Evolutionary conservation across 176 grass and related monocot species (phyloP), one percentile per base, ranked within the genome.

Genomic region (Musa beccarii): DNA sequence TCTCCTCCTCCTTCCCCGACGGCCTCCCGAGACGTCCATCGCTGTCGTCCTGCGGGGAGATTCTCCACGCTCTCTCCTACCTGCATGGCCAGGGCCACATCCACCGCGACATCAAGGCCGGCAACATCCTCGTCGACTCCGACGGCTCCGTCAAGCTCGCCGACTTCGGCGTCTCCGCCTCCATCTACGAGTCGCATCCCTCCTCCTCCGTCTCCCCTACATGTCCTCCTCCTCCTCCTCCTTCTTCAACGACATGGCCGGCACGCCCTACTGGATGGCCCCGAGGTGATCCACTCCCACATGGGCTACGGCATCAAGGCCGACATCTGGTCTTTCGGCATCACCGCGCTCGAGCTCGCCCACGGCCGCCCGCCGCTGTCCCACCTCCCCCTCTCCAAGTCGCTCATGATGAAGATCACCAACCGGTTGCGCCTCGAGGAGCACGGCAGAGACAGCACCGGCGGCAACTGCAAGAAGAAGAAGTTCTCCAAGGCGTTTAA

Each of bases 261-360:
- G 92, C 11, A 96, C 92, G 76, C 89, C 92, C 14, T 96, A 96
- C 69, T 96, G 92, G 92, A 96, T 96, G 92, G 92, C 5, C 92
- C 92, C 13, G 92, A 96, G 85, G 89, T 96, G 11, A 89, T 96
- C 76, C 92, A 96, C 87, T 96, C 92, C 16, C 92, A 92, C 75
- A 76, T 87, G 24, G 92, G 92, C 6, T 96, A 96, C 75, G 89
- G 92, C 19, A 83, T 96, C 25, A 96, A 96, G 83, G 92, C 92
- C 2, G 92, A 96, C 84, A 96, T 96, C 74, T 96, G 92, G 92
- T 96, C 89, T 7, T 96, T 92, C 72, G 92, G 92, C 59, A 92
- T 96, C 81, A 96, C 92, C 11, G 92, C 92, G 12, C 89, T 96
- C 1, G 92, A 96, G 82, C 92, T 96, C 8, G 92, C 92, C 14